Evolutionary conservation across 768 basidiomycete genomes (phyloP).

Genomic region (Lenzites betulinus): DNA sequence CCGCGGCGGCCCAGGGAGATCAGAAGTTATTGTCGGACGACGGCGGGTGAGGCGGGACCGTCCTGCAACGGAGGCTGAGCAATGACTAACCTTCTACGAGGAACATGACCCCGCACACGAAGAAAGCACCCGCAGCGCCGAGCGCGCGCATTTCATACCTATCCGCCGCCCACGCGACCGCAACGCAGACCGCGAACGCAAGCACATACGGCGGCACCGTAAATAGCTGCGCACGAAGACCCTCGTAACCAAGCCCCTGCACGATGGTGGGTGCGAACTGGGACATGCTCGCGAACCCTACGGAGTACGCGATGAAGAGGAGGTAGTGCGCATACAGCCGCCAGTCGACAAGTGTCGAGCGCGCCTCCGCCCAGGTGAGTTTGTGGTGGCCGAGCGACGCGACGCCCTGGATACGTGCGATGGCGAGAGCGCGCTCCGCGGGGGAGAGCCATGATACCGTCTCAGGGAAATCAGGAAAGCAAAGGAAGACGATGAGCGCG

Average conservation of each 20-base stretch:
- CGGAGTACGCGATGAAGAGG: slow-evolving; percentile 43
- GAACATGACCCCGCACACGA: slow-evolving; percentile 23
- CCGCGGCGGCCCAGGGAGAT: too few relatives aligned
- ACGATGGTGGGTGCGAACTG: slow-evolving; percentile 79
- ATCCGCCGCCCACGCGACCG: slow-evolving; percentile 24
- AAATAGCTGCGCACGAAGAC: slow-evolving; percentile 58
- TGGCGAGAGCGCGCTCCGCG: slow-evolving; percentile 37
- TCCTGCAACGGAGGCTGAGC: too few relatives aligned
- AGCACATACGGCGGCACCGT: slow-evolving; percentile 52
- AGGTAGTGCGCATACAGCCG: slow-evolving; percentile 42
- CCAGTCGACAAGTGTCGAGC: slow-evolving; percentile 39
- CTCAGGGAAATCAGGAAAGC: slow-evolving; percentile 25
- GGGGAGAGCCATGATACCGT: slow-evolving; percentile 20
- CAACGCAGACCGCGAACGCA: slow-evolving; percentile 30
- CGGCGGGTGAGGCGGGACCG: too few relatives aligned
- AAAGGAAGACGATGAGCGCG: slow-evolving; percentile 12
- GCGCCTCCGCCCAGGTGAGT: slow-evolving; percentile 42
- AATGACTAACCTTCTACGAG: slow-evolving; percentile 23
- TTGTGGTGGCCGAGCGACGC: slow-evolving; percentile 36
- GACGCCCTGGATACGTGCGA: slow-evolving; percentile 40
- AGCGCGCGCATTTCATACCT: slow-evolving; percentile 23
- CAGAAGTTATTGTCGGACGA: too few relatives aligned
- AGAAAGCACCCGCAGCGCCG: slow-evolving; percentile 15
- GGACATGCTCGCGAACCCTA: slow-evolving; percentile 41
- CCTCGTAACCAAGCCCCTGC: slow-evolving; percentile 56